Base-by-base conservation (phyloP, 345 rosid species). In the Brassica juncea region DNA sequence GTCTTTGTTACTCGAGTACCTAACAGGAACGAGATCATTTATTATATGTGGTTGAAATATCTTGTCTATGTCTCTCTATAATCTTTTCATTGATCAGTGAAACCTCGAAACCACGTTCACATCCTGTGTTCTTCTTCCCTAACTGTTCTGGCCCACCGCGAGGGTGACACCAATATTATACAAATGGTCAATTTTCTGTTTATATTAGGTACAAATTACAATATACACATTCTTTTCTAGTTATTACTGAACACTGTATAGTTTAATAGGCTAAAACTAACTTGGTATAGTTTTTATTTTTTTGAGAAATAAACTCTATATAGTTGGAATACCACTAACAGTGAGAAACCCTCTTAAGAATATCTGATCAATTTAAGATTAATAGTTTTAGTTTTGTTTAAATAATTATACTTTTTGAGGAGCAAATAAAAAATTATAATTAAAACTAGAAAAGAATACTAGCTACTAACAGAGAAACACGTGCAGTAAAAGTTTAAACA, bases 21-120 rank as follows among this genome's bases (percentile, higher is more conserved):
- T 71, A 71, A 3, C 71, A 16, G 72, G 66, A 77, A 63, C 21
- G 55, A 49, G 47, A 64, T 27, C 71, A 76, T 59, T 59, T 27
- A 52, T 63, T 10, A 52, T 71, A 21, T 37, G 15, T 57, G 35
- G 81, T 65, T 65, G 77, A 65, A 39, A 71, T 71, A 14, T 47
- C 54, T 47, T 47, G 54, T 47, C 54, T 47, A 47, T 47, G 6
- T 47, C 15, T 47, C 14, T 47, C 54, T 47, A 47, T 47, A 47
- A 47, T 47, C 54, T 47, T 47, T 47, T 47, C 54, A 47, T 52
- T 52, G 58, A 52, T 52, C 21, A 52, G 8, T 52, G 7, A 52
- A 12, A 52, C 58, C 16, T 49, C 2, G 55, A 49, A 49, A 49
- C 55, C 55, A 49, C 55, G 6, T 49, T 52, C 58, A 52, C 58